phyloP scores from a whole-genome alignment of 2,329 filamentous ascomycete genomes.

The Aspergillus pseudotamarii region DNA sequence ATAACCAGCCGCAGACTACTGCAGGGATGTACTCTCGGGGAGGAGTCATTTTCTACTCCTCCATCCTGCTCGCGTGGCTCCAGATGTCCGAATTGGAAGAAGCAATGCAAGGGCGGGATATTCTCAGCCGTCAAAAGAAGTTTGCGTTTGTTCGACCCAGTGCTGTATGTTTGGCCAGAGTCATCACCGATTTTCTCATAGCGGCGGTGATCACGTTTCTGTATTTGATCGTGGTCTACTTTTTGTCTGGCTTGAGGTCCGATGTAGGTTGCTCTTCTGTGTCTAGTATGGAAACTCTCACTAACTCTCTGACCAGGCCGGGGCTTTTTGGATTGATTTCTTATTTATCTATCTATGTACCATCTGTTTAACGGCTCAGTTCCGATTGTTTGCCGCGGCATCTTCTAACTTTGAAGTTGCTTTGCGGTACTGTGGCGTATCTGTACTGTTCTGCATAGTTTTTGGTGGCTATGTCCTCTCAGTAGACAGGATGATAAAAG shows the following conservation, averaged over 20 bases:
- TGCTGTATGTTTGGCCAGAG: constrained; percentile 60
- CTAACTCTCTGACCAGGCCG: constrained; percentile 40
- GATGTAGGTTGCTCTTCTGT: constrained; percentile 22
- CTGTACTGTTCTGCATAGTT: constrained; percentile 61
- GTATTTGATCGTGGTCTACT: constrained; percentile 64
- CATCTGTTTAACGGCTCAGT: constrained; percentile 62
- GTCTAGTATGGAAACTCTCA: background rate
- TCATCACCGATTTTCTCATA: constrained; percentile 60
- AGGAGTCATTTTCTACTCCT: constrained; percentile 64
- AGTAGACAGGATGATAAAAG: constrained; percentile 55
- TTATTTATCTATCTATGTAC: constrained; percentile 62
- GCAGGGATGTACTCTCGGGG: constrained; percentile 62
- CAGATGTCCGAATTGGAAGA: constrained; percentile 75
- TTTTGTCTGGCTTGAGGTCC: constrained; percentile 51
- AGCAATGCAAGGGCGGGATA: constrained; percentile 68
- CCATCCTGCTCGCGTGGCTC: constrained; percentile 65
- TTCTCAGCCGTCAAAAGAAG: constrained; percentile 66
- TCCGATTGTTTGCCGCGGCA: constrained; percentile 62
- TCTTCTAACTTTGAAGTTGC: constrained; percentile 65
- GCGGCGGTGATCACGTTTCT: constrained; percentile 56
- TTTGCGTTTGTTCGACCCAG: constrained; percentile 67
- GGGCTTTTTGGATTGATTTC: constrained; percentile 65
- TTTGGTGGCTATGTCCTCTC: constrained; percentile 66
- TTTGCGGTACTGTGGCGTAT: constrained; percentile 61
- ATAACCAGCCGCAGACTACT: constrained; percentile 60